phyloP scores from a whole-genome alignment of 2,329 filamentous ascomycete species.

The Colletotrichum spaethianum region DNA sequence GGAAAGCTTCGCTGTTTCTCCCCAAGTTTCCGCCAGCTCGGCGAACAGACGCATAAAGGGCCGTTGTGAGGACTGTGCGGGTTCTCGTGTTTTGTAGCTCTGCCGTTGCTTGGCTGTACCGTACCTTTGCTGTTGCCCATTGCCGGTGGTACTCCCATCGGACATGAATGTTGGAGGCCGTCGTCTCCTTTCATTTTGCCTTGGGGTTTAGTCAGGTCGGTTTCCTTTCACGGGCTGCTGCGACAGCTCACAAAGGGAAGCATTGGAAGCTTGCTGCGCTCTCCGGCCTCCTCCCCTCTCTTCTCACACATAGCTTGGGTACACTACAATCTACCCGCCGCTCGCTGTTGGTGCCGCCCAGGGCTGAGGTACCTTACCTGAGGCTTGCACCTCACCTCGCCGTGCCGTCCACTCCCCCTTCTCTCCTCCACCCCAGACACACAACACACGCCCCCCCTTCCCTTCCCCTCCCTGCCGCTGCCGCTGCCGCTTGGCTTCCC shows the following conservation, averaged over 20 bases:
- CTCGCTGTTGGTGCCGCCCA: background rate
- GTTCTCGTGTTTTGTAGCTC: conserved; percentile 5
- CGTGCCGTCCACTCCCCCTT: background rate
- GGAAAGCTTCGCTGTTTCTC: conserved; percentile 13
- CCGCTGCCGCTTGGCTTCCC: conserved; percentile 15
- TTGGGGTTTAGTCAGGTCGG: conserved; percentile 6
- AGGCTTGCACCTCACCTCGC: conserved; percentile 20
- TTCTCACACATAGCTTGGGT: background rate
- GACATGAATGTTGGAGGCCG: background rate
- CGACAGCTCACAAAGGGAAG: conserved; percentile 35
- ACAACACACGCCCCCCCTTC: conserved; percentile 21
- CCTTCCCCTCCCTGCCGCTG: background rate
- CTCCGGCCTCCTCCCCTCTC: background rate
- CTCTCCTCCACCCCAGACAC: background rate
- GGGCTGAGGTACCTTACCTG: conserved; percentile 18
- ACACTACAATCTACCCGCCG: background rate
- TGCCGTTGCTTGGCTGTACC: background rate
- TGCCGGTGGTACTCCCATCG: background rate
- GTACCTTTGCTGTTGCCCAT: background rate
- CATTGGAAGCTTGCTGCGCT: conserved; percentile 28
- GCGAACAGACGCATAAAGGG: conserved; percentile 14
- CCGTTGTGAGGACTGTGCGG: conserved; percentile 12
- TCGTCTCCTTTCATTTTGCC: background rate
- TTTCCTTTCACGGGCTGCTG: conserved; percentile 33
- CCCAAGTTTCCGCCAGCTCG: conserved; percentile 13